Conservation (phyloP, 768 basidiomycete genomes). For the Lactifluus volemus region DNA sequence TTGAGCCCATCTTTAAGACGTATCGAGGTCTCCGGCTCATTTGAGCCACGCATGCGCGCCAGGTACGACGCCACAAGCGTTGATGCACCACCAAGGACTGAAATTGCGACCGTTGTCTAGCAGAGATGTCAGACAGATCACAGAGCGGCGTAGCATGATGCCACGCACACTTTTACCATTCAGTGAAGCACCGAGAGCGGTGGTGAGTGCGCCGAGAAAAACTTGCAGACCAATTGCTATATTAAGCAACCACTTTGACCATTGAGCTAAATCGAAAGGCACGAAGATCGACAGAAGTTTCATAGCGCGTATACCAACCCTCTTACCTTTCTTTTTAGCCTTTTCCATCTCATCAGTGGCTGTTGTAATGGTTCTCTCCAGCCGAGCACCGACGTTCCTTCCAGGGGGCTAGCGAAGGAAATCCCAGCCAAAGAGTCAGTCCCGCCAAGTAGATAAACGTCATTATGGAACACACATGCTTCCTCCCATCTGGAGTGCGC, state of each 20-base stretch:
- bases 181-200: slow-evolving; percentile 22
- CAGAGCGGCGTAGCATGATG: no score
- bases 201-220: slow-evolving; percentile 24
- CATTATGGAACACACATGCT: background rate
- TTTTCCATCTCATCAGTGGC: background rate
- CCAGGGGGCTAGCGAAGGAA: background rate
- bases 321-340: background rate
- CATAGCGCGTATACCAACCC: background rate
- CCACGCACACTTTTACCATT: slow-evolving; percentile 17
- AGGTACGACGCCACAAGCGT: slow-evolving; percentile 67
- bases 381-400: background rate
- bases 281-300: background rate
- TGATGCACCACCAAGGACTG: slow-evolving; percentile 47
- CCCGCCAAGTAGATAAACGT: background rate
- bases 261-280: slow-evolving; percentile 6
- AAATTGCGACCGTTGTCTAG: slow-evolving; percentile 32
- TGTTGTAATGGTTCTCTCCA: background rate
- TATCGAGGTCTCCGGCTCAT: slow-evolving; percentile 57
- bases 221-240: slow-evolving; percentile 25
- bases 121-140: background rate
- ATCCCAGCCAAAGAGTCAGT: background rate
- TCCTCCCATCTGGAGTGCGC: background rate
- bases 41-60: slow-evolving; percentile 58
- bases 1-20: slow-evolving; percentile 51
- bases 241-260: slow-evolving; percentile 18